These are phyloP conservation scores for Terana coerulea DNA, from an alignment of 768 basidiomycete species.

Conservation along the genomic window DNA sequence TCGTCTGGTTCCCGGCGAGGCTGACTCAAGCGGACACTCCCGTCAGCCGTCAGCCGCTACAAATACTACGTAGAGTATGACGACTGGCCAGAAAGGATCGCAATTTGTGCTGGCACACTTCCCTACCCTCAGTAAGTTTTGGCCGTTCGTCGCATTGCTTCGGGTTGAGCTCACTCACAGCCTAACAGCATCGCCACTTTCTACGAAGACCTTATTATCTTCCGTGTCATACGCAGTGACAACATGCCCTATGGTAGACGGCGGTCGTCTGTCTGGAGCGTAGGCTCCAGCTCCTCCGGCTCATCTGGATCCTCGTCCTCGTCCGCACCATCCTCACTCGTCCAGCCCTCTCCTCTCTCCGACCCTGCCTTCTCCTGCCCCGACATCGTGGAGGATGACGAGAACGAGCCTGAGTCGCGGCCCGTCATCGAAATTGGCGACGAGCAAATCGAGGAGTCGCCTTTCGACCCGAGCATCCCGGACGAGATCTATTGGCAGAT, in stretches of 20 bases:
- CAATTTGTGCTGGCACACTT: not conserved
- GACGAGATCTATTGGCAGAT: slow-evolving; percentile 6
- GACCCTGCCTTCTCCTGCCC: slow-evolving; percentile 3
- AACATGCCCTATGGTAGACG: not conserved
- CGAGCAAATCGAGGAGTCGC: slow-evolving; percentile 10
- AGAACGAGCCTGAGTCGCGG: not conserved
- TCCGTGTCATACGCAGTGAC: not conserved
- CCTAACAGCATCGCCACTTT: not conserved
- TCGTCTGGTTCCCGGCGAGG: too few species aligned
- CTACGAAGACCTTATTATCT: not conserved
- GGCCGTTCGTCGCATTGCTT: not conserved
- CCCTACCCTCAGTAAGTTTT: not conserved
- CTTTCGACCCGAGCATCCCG: slow-evolving; percentile 13
- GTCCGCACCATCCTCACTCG: not conserved
- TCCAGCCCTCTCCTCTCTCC: not conserved
- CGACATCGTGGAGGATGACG: slow-evolving; percentile 2
- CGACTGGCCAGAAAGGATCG: not conserved
- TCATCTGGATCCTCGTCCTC: not conserved
- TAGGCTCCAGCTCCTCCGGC: not conserved
- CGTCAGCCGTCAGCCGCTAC: too few species aligned
- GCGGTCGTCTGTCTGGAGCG: not conserved
- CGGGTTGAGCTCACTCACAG: not conserved
- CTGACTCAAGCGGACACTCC: too few species aligned
- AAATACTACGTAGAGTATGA: not conserved
- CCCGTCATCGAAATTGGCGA: slow-evolving; percentile 7